These are phyloP conservation scores for Clausena lansium DNA, from an alignment of 345 rosid genomes.

Conservation along the genomic window DNA sequence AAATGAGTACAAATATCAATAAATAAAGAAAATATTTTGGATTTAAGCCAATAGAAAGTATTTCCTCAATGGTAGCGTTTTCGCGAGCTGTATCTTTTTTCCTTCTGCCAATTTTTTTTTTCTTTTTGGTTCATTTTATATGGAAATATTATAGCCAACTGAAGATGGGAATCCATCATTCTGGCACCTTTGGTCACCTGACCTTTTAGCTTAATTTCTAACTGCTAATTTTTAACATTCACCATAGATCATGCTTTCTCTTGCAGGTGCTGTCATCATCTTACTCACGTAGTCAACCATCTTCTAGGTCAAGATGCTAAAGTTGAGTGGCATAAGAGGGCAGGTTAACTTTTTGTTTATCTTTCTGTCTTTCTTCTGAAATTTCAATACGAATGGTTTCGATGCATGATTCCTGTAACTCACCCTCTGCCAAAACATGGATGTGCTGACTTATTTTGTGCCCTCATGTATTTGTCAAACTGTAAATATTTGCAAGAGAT, in stretches of 20 bases:
- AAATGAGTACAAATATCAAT: neutral
- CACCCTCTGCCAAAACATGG: neutral
- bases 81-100: neutral
- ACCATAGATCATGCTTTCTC: neutral
- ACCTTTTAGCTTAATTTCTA: neutral
- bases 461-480: neutral
- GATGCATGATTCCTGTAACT: neutral
- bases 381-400: neutral
- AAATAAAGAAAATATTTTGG: neutral
- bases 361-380: neutral
- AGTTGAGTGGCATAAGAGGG: neutral
- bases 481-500: neutral
- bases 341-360: neutral
- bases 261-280: slow-evolving; percentile 82
- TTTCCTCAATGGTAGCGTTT: neutral
- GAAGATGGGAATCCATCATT: neutral
- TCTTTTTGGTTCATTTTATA: neutral
- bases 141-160: neutral
- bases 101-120: neutral
- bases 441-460: neutral
- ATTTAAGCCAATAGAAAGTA: neutral
- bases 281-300: slow-evolving; percentile 68
- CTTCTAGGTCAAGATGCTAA: slow-evolving; percentile 60
- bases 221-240: neutral
- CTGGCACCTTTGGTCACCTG: neutral